Evolutionary conservation across 2,329 filamentous ascomycete genomes (phyloP), one percentile per base, ranked within the genome.

Genomic region (Penicillium fuscoglaucum): DNA sequence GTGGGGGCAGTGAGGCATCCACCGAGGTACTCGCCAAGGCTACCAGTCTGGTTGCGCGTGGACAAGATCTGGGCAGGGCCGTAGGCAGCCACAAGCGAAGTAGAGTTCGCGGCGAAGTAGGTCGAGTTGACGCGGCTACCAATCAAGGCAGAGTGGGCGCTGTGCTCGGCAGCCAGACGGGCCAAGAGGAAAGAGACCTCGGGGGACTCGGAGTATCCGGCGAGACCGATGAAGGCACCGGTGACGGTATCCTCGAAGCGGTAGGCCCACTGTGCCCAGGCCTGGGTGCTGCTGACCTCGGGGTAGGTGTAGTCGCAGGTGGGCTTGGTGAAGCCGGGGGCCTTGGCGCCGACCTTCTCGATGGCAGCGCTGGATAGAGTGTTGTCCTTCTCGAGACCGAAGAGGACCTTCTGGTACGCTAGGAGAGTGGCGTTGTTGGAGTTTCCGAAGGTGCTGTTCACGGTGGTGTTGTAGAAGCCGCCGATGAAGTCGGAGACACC

Each of bases 131-230:
- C 57, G 35, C 64, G 56, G 33, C 58, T 61, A 8, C 65, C 67
- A 15, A 72, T 62, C 37, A 64, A 65, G 35, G 62, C 58, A 13
- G 67, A 59, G 24, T 67, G 65, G 5, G 61, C 61, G 31, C 55
- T 61, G 56, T 72, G 69, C 59, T 69, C 57, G 37, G 68, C 66
- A 13, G 68, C 69, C 45, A 72, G 57, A 35, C 70, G 66, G 13
- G 70, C 63, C 40, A 71, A 37, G 12, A 72, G 60, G 64, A 72
- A 72, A 6, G 70, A 59, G 19, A 71, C 67, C 61, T 72, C 67
- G 17, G 69, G 70, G 1, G 70, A 61, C 37, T 69, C 59, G 29
- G 69, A 69, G 55, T 66, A 72, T 13, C 65, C 69, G 9, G 69
- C 61, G 6, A 67, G 65, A 15, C 68, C 69, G 48, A 72, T 66